Conservation (phyloP, 352 stramenopile genomes). For the Globisporangium uncinulatum region DNA sequence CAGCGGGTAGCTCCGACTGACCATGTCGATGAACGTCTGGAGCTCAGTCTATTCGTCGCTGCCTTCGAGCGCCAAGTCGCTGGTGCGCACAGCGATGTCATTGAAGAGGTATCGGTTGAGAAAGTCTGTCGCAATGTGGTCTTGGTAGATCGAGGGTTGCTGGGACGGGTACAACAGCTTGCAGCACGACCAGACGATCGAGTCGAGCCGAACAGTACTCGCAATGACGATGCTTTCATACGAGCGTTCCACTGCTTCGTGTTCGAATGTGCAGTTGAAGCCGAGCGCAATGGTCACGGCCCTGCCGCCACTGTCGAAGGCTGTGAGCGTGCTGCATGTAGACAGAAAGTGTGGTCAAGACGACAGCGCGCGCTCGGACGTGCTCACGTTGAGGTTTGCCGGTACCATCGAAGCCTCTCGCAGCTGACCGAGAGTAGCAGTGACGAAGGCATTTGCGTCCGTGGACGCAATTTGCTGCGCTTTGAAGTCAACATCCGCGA, state of each 20-base stretch:
- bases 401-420: constrained; percentile 4
- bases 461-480: not conserved
- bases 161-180: constrained; percentile 16
- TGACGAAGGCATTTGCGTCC: constrained; percentile 9
- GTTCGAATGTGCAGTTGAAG: constrained; percentile 13
- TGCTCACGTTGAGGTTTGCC: not conserved
- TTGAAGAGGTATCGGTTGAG: constrained; percentile 14
- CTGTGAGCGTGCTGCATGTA: constrained; percentile 10
- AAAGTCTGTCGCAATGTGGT: constrained; percentile 18
- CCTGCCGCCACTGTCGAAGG: constrained; percentile 13
- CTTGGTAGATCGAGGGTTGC: constrained; percentile 17
- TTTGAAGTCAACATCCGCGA: constrained; percentile 13
- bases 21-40: constrained; percentile 15
- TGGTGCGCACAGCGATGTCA: constrained; percentile 8
- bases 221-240: constrained; percentile 15
- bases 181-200: constrained; percentile 21
- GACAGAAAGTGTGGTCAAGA: constrained; percentile 18
- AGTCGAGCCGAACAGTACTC: constrained; percentile 14
- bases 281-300: constrained; percentile 16
- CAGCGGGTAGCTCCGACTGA: constrained; percentile 16
- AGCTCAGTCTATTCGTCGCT: constrained; percentile 15
- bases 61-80: constrained; percentile 1
- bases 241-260: not conserved
- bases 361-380: constrained; percentile 3
- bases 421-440: constrained; percentile 1